Evolutionary conservation across 495 filamentous ascomycete genomes (phyloP), one percentile per base, ranked within the genome.

Genomic region (Penicillium cosmopolitanum): DNA sequence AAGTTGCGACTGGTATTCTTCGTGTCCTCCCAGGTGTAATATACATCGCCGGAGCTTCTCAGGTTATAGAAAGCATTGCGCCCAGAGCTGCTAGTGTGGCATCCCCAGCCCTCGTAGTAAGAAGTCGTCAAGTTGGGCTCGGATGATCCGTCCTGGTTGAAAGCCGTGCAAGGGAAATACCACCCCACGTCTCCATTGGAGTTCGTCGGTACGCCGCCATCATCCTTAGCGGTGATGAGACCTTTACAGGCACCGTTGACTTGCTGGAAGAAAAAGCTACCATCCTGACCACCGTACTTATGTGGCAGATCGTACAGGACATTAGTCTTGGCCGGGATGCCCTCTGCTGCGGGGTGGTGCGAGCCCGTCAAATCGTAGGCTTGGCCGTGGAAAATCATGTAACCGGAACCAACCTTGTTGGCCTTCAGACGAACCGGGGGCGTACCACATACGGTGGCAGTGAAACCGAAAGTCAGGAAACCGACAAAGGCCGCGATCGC

Each of bases 201-300:
- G 65, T 97, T 86, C 0, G 87, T 90, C 2, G 93, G 93, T 11
- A 99, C 86, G 65, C 89, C 87, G 3, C 94, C 94, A 19, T 76
- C 81, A 3, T 81, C 74, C 3, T 86, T 83, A 0, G 80, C 74
- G 2, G 83, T 96, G 66, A 99, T 96, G 6, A 98, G 72, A 3
- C 84, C 91, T 74, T 98, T 99, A 83, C 96, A 99, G 53, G 89
- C 90, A 16, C 95, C 96, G 65, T 99, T 99, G 70, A 99, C 96
- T 65, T 97, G 95, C 71, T 99, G 96, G 76, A 99, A 99, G 66
- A 98, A 77, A 73, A 99, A 99, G 67, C 93, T 97, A 48, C 90
- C 93, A 72, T 99, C 96, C 66, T 89, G 80, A 0, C 93, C 96
- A 47, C 88, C 92, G 71, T 93, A 86, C 68, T 89, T 89, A 55